These are phyloP conservation scores for Lactifluus echinatus DNA, from an alignment of 768 basidiomycete genomes.

Conservation along the genomic window DNA sequence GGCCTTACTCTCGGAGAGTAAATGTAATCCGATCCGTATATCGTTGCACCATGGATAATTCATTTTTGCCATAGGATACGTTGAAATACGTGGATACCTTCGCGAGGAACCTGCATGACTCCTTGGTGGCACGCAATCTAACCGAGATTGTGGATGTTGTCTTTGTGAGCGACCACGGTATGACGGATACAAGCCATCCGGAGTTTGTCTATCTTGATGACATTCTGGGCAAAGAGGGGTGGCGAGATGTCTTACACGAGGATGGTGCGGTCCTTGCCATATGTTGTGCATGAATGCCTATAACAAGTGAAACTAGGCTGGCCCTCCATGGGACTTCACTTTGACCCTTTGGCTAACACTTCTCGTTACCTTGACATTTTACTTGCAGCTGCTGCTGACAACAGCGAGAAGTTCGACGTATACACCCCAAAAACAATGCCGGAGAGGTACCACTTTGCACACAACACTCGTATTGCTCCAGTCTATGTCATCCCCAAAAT, in stretches of 20 bases:
- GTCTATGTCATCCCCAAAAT: conserved; percentile 77
- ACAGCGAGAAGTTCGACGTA: conserved; percentile 65
- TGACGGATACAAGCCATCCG: conserved; percentile 79
- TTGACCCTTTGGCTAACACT: conserved; percentile 48
- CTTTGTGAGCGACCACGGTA: conserved; percentile 89
- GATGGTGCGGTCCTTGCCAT: conserved; percentile 40
- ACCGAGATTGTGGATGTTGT: conserved; percentile 79
- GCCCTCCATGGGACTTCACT: conserved; percentile 84
- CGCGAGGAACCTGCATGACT: conserved; percentile 56
- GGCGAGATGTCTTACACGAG: conserved; percentile 53
- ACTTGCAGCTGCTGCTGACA: conserved; percentile 39
- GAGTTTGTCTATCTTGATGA: conserved; percentile 75
- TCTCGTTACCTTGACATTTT: conserved; percentile 49
- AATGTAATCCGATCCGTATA: conserved; percentile 43
- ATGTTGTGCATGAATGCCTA: neutral
- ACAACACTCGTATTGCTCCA: conserved; percentile 75
- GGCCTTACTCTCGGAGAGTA: conserved; percentile 59
- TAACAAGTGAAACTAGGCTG: conserved; percentile 42
- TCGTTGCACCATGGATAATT: neutral
- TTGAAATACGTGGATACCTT: conserved; percentile 65
- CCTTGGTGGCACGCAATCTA: conserved; percentile 62
- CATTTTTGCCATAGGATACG: conserved; percentile 38
- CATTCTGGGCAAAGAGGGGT: conserved; percentile 58
- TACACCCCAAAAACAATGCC: conserved; percentile 81
- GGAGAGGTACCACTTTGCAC: conserved; percentile 63